Evolutionary conservation across 306 rosid species (phyloP).

Genomic region (Sesbania bispinosa): DNA sequence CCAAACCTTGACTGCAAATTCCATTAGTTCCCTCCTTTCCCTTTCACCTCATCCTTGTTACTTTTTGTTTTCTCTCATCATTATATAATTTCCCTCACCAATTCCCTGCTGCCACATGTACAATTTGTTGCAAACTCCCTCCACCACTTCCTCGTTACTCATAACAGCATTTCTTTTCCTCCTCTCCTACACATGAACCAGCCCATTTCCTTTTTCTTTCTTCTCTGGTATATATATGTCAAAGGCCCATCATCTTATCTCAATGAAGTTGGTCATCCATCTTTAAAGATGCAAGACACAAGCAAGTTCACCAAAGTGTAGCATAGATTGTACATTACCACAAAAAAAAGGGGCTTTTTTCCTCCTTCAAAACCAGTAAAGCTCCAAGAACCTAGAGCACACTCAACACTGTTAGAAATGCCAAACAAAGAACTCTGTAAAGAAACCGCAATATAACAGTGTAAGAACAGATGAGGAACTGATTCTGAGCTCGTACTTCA

Average conservation of each 20-base stretch:
- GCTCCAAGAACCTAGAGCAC: too few relatives aligned
- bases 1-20: neutral
- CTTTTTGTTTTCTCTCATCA: neutral
- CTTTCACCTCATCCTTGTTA: neutral
- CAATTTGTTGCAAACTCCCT: neutral
- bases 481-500: too few relatives aligned
- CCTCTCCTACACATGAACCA: neutral
- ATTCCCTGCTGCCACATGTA: neutral
- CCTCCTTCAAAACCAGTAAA: too few relatives aligned
- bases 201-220: neutral
- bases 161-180: neutral
- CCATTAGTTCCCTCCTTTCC: neutral
- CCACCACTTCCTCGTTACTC: neutral
- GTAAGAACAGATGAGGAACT: too few relatives aligned
- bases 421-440: too few relatives aligned
- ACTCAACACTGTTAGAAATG: too few relatives aligned
- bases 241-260: neutral
- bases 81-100: neutral
- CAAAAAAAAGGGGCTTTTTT: too few relatives aligned
- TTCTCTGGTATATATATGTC: neutral
- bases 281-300: too few relatives aligned
- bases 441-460: too few relatives aligned
- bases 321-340: too few relatives aligned
- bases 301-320: too few relatives aligned
- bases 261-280: too few relatives aligned